These are phyloP conservation scores for Peniophora sp. DNA, from an alignment of 1,284 basidiomycete genomes.

Conservation along the genomic window DNA sequence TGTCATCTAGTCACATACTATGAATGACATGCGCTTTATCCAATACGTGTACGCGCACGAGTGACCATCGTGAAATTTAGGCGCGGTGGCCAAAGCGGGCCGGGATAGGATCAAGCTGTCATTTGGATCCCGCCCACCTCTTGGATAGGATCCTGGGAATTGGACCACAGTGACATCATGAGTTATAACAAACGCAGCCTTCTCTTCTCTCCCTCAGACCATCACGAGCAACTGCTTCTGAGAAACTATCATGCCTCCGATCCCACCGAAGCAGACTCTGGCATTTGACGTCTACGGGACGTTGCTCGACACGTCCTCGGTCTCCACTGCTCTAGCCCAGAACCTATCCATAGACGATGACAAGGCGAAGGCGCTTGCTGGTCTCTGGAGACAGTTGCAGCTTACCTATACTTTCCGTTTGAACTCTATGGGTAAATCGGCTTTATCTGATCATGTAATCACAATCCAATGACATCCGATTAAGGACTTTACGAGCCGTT, in stretches of 20 bases:
- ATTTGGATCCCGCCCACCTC: too few species aligned
- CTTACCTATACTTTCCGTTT: constrained; percentile 27
- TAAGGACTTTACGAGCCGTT: constrained; percentile 23
- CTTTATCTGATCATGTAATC: neutral
- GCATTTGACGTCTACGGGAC: constrained; percentile 28
- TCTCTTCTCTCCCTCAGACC: neutral
- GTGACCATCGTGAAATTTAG: too few species aligned
- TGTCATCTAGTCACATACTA: too few species aligned
- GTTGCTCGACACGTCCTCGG: constrained; percentile 20
- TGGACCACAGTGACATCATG: neutral
- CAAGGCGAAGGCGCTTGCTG: constrained; percentile 14
- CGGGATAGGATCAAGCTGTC: too few species aligned
- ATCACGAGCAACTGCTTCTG: neutral
- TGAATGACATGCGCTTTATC: too few species aligned
- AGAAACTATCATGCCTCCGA: neutral
- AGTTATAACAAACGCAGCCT: neutral
- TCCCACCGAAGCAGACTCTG: constrained; percentile 6
- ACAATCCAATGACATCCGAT: neutral
- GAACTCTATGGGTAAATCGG: constrained; percentile 25
- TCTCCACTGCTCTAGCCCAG: constrained; percentile 12
- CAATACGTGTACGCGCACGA: too few species aligned
- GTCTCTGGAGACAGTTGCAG: constrained; percentile 21
- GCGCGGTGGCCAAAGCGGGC: too few species aligned
- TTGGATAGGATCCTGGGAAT: too few species aligned
- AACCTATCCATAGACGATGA: constrained; percentile 10